A percentile compares a stretch with the other conserved stretches of the same genome.
Evolutionary conservation across 2,329 filamentous ascomycete species (phyloP).

Genomic region (Arthrinium phaeospermum): DNA sequence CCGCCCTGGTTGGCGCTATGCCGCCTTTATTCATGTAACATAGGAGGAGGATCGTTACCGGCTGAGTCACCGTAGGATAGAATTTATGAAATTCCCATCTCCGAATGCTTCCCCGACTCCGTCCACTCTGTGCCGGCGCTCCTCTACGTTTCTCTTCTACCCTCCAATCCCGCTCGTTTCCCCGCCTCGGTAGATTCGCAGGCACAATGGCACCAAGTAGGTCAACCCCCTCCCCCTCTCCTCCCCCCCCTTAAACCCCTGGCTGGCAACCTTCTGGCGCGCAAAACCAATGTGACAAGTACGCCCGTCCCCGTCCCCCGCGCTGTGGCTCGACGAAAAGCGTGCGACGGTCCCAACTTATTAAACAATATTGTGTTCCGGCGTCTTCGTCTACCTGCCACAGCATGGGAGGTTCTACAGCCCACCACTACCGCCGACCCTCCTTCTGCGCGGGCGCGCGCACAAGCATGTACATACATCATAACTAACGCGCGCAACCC

Average conservation of each 20-base stretch:
- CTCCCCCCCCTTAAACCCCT: not conserved
- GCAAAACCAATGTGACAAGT: not conserved
- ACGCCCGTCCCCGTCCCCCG: not conserved
- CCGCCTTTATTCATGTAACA: not conserved
- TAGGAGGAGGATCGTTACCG: not conserved
- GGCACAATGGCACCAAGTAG: slow-evolving; percentile 40
- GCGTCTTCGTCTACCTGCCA: not conserved
- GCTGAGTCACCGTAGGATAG: slow-evolving; percentile 7
- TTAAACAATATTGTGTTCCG: not conserved
- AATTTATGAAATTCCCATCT: slow-evolving; percentile 4
- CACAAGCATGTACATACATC: not conserved
- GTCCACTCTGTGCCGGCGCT: slow-evolving; percentile 3
- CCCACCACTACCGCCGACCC: too few species aligned
- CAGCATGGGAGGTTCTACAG: not conserved
- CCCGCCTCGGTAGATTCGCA: slow-evolving; percentile 25
- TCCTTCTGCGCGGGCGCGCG: too few species aligned
- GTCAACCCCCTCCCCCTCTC: slow-evolving; percentile 21
- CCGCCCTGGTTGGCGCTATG: not conserved
- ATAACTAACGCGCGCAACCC: slow-evolving; percentile 8
- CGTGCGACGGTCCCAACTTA: not conserved
- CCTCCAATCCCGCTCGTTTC: not conserved
- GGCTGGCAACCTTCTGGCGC: not conserved
- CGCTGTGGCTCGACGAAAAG: not conserved
- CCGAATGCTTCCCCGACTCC: slow-evolving; percentile 18
- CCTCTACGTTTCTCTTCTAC: not conserved